Base-by-base conservation (phyloP, 768 basidiomycete species). In the Holtermannia corniformis region DNA sequence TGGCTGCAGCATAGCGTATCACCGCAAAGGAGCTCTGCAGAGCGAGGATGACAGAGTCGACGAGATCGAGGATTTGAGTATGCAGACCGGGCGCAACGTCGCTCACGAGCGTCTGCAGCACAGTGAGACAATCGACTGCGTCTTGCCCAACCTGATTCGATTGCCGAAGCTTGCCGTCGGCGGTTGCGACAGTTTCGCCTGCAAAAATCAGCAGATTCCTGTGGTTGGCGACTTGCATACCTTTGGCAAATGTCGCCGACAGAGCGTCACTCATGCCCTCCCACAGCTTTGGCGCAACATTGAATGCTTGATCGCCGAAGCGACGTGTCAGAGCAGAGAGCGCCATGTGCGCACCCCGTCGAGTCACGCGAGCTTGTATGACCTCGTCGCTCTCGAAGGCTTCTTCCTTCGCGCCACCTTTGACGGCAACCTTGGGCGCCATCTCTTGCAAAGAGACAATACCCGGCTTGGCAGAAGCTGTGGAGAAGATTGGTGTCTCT, bases 251-350 rank as follows among this genome's bases (percentile, higher is more conserved):
- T 21, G 82, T 79, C 49, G 79, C 80, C 43, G 85, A 61, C 32
- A 95, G 68, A 21, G 86, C 83, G 21, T 83, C 84, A 13, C 82
- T 82, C 82, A 95, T 88, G 3, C 86, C 89, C 46, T 85, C 82
- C 92, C 93, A 97, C 79, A 96, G 86, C 59, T 82, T 88, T 1
- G 95, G 93, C n/a, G 97, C 81, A 27, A 80, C 77, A 0, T 83
- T 79, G 28, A 97, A 74, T 25, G 97, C 75, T 13, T 73, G 74
- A 1, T 80, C 68, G 0, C 86, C 90, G 59, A 97, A 95, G 56
- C 79, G 80, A 2, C 73, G 68, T 1, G 90, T 88, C 25, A 99
- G 74, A 55, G 86, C 77, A 46, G 80, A 76, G 54, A 99, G 86
- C 0, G 92, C 91, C 20, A 85, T 75, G 13, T 84, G 76, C 1